Conservation (phyloP, 345 rosid genomes). For the Linum trigynum region DNA sequence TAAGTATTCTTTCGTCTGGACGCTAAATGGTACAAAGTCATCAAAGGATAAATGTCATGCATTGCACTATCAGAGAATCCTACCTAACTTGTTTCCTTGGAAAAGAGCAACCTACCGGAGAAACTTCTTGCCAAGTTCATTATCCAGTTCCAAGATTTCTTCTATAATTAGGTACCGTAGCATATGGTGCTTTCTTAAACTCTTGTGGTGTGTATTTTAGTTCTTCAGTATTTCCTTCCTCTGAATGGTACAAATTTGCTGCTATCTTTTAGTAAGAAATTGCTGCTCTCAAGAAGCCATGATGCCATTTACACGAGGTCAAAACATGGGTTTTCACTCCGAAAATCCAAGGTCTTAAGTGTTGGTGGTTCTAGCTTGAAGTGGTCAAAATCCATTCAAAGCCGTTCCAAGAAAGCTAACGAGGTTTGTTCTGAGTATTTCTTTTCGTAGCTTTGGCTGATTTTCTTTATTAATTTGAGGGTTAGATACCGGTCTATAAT, state of each 20-base stretch:
- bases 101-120: conserved; percentile 71
- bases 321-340: conserved; percentile 71
- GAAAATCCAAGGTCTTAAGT: conserved; percentile 80
- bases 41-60: conserved; percentile 27
- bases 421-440: conserved; percentile 40
- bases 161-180: conserved; percentile 49
- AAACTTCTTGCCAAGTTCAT: conserved; percentile 34
- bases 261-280: conserved; percentile 43
- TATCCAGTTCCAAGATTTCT: conserved; percentile 26
- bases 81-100: conserved; percentile 79
- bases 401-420: conserved; percentile 66
- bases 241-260: conserved; percentile 15
- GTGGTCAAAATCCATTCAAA: conserved; percentile 94
- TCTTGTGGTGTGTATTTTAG: conserved; percentile 18
- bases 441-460: background rate
- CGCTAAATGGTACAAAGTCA: conserved; percentile 36
- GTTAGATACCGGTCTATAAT: background rate
- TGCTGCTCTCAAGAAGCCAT: conserved; percentile 60
- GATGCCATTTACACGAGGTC: conserved; percentile 79
- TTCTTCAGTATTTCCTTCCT: conserved; percentile 11
- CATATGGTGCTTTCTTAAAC: conserved; percentile 14
- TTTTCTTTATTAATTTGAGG: too few relatives aligned
- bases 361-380: conserved; percentile 84
- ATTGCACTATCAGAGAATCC: conserved; percentile 35
- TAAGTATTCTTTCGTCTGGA: conserved; percentile 72